Evolutionary conservation across 2,329 filamentous ascomycete genomes (phyloP).

Genomic region (Zalaria sp.): DNA sequence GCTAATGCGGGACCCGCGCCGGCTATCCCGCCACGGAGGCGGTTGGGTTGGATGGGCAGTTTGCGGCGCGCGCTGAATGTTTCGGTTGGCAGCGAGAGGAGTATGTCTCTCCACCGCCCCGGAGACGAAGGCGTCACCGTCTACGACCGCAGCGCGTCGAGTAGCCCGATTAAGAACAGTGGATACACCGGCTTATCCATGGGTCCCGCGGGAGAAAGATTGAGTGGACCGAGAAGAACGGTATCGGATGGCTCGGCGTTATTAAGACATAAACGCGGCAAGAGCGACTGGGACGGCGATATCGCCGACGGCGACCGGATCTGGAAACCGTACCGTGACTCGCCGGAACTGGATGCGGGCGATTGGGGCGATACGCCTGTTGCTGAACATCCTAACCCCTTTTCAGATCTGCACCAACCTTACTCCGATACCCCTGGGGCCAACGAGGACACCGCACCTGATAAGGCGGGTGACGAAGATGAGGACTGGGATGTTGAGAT

Average conservation of each 20-base stretch:
- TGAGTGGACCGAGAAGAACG: constrained; percentile 22
- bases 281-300: constrained; percentile 20
- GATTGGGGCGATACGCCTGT: constrained; percentile 19
- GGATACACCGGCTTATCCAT: background rate
- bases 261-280: constrained; percentile 26
- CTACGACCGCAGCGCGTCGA: constrained; percentile 4
- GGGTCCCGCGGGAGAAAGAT: constrained; percentile 1
- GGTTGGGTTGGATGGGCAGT: constrained; percentile 16
- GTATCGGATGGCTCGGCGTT: constrained; percentile 28
- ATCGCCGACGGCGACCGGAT: constrained; percentile 6
- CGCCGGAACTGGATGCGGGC: constrained; percentile 12
- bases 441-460: background rate
- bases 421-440: background rate
- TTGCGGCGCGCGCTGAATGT: constrained; percentile 10
- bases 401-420: background rate
- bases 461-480: constrained; percentile 15
- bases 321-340: constrained; percentile 16
- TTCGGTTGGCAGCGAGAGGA: constrained; percentile 6
- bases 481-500: constrained; percentile 38
- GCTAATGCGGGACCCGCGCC: constrained; percentile 1
- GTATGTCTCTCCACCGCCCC: constrained; percentile 3
- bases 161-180: constrained; percentile 3
- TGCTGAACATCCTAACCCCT: background rate
- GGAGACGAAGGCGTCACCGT: background rate
- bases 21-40: constrained; percentile 1